These are phyloP conservation scores for Raffaelea arxii DNA, from an alignment of 2,329 filamentous ascomycete species.

Conservation along the genomic window DNA sequence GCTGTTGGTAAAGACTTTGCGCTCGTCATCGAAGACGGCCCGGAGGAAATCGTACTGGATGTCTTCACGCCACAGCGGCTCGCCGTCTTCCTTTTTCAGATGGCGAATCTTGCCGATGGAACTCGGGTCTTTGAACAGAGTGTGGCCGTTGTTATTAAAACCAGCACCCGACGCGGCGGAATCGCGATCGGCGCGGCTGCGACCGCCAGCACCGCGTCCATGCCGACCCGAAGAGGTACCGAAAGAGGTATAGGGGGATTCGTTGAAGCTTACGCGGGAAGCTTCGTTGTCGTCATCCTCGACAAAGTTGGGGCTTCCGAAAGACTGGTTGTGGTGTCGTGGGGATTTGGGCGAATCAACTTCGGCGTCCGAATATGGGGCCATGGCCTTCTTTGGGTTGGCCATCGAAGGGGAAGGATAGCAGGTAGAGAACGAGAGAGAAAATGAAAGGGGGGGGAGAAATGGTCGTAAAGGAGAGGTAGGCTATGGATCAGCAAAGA, in stretches of 20 bases:
- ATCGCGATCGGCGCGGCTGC: slow-evolving; percentile 22
- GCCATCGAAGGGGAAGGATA: slow-evolving; percentile 1
- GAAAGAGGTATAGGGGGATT: no score
- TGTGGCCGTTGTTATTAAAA: slow-evolving; percentile 21
- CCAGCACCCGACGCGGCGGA: slow-evolving; percentile 15
- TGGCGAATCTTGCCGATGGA: slow-evolving; percentile 65
- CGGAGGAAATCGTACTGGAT: slow-evolving; percentile 83
- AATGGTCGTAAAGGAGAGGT: no score
- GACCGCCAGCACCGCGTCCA: slow-evolving; percentile 5
- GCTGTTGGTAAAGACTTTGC: slow-evolving; percentile 78
- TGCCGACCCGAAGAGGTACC: no score
- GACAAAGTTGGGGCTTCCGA: slow-evolving; percentile 33
- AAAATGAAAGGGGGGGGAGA: no score
- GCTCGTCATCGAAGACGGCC: slow-evolving; percentile 66
- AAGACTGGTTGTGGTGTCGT: slow-evolving; percentile 33
- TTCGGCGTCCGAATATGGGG: slow-evolving; percentile 27
- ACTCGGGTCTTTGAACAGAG: slow-evolving; percentile 24
- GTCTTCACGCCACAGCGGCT: slow-evolving; percentile 77
- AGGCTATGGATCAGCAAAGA: no score
- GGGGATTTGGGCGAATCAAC: slow-evolving; percentile 37
- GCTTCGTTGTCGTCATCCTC: slow-evolving; percentile 39
- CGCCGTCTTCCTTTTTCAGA: slow-evolving; percentile 81
- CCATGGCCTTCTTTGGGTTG: no score
- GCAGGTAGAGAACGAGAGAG: background rate
- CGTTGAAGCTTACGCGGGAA: no score